Base-by-base conservation (phyloP, 1,284 basidiomycete genomes). In the Tetrapyrgos nigripes region DNA sequence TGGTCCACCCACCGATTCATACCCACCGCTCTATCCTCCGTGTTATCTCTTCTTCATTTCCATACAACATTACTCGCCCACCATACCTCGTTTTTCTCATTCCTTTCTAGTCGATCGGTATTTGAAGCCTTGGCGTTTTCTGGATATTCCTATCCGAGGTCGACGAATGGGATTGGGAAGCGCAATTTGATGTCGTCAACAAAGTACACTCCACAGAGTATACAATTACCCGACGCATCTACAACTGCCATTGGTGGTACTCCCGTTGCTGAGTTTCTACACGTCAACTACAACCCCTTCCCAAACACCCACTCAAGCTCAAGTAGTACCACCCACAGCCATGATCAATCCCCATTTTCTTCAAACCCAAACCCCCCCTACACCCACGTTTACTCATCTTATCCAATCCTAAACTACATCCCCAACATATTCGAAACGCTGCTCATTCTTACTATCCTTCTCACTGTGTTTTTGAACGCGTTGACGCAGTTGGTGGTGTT, bases 351-450 rank as follows among this genome's bases (percentile, higher is more conserved):
- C 52, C n/a, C 48, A 55, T 47, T 46, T 61, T 63, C 54, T 47
- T 44, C 23, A 47, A 47, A 26, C 57, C 62, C 13, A 55, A 53
- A 56, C 51, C 17, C 19, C 23, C 14, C 10, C 54, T 17, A 23
- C 11, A 56, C 24, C 19, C n/a, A n/a, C n/a, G n/a, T n/a, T n/a
- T n/a, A n/a, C n/a, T 50, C 53, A 9, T 50, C 24, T 11, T 90
- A 89, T 66, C 89, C 90, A 0, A 76, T 90, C 13, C 80, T 91
- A 58, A 90, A 88, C 64, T 89, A 88, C 62, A 78, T 90, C 57
- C 87, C 89, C 3, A 88, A 86, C 66, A 71, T 89, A 49, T 84
- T 91, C 53, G 89, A 92, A 70, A 83, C 86, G 0, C 54, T 83
- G 56, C 80, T 92, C 43, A 62, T 88, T 28, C 66, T 70, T 21